These are phyloP conservation scores for Plectosphaerella plurivora DNA, from an alignment of 2,329 filamentous ascomycete genomes.

Conservation along the genomic window DNA sequence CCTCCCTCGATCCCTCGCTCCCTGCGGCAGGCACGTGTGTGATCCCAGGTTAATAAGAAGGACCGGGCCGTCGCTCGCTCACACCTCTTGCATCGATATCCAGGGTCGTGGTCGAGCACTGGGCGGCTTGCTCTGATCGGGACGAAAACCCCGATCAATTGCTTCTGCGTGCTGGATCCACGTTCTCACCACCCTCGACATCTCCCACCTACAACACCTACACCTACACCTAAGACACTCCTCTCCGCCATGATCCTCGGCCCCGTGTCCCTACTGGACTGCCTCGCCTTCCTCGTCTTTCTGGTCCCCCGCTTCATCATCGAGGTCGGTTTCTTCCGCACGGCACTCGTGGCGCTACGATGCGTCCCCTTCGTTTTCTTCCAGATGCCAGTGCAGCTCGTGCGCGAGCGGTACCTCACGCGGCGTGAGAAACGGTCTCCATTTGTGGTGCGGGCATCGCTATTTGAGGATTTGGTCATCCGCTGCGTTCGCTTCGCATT, in stretches of 20 bases:
- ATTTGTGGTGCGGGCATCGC: constrained; percentile 65
- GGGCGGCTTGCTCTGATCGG: too few species aligned
- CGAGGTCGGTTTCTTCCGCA: constrained; percentile 59
- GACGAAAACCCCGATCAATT: too few species aligned
- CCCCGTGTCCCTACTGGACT: constrained; percentile 72
- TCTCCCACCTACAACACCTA: not conserved
- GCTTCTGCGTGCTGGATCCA: not conserved
- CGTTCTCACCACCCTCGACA: not conserved
- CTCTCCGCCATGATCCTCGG: constrained; percentile 61
- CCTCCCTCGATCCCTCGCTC: too few species aligned
- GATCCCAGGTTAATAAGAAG: not conserved
- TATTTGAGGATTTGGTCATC: constrained; percentile 74
- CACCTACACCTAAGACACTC: not conserved
- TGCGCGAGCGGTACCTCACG: constrained; percentile 41
- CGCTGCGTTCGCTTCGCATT: constrained; percentile 77
- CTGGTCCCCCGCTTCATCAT: constrained; percentile 67
- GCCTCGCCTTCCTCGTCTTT: constrained; percentile 66
- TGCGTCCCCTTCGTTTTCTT: constrained; percentile 67
- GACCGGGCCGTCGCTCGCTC: not conserved
- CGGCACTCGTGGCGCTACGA: constrained; percentile 51
- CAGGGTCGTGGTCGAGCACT: too few species aligned
- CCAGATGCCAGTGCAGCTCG: constrained; percentile 52
- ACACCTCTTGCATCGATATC: too few species aligned
- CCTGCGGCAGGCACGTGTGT: not conserved
- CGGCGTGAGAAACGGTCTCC: constrained; percentile 26